Base-by-base conservation (phyloP, 306 rosid genomes). In the Pachyrhizus erosus region DNA sequence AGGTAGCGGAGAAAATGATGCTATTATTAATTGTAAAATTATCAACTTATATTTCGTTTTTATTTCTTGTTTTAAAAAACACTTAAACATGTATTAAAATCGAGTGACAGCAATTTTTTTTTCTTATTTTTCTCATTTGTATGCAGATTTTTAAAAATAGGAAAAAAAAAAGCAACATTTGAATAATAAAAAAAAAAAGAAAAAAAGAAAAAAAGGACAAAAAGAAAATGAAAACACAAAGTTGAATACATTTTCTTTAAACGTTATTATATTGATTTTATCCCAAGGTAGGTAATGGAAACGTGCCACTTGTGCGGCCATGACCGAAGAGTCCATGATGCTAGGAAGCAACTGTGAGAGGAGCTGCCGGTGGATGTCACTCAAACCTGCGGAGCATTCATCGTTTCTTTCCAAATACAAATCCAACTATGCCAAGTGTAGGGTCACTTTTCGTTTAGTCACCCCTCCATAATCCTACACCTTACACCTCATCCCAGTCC, bases 261-360 rank as follows among this genome's bases (percentile, higher is more conserved):
- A 12, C 39, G 20, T 18, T 12, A 58, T 10, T 13, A 5, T 61
- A 31, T 7, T 7, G 45, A 29, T 64, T 17, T 64, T 31, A 64
- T 64, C 2, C 14, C 2, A 29, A 62, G 42, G 14, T 5, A 62
- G 0, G 1, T 31, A 29, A 62, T 29, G 12, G 23, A 62, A 72
- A 72, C 0, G 65, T 72, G 81, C 42, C 86, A 82, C 45, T 48
- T 61, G 84, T 66, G 69, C 51, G 78, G 84, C 67, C 84, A 45
- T n/a, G 26, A 37, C 27, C 0, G 29, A 81, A 18, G 45, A 17
- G 33, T 0, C 13, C 13, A 61, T 4, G 0, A 33, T 31, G 33
- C 37, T 27, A 3, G 33, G 72, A 29, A 42, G 48, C 66, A 46
- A 42, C 46, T 15, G 34, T 77, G 83, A 62, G 58, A 77, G 76